Percentiles rank a stretch among this genome's conserved stretches.
Evolutionary conservation across 306 rosid genomes (phyloP).

Genomic region (Ormosia emarginata): DNA sequence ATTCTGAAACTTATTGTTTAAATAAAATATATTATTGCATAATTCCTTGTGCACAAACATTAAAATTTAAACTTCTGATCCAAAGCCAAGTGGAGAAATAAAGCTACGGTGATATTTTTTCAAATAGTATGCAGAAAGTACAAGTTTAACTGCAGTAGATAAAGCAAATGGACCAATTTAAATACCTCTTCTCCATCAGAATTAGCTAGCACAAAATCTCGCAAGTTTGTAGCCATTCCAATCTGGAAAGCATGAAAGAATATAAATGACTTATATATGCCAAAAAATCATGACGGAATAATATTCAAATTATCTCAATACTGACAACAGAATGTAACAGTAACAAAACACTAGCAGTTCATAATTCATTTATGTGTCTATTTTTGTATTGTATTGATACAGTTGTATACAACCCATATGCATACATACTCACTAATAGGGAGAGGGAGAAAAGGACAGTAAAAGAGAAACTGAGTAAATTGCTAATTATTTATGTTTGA

Average conservation of each 20-base stretch:
- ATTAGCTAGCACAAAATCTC: constrained; percentile 70
- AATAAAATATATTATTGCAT: not conserved
- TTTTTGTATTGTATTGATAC: constrained; percentile 2
- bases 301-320: not conserved
- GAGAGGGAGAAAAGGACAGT: too few relatives aligned
- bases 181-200: constrained; percentile 79
- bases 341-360: not conserved
- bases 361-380: not conserved
- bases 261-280: not conserved
- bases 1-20: not conserved
- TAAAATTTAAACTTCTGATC: not conserved
- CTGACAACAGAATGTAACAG: not conserved
- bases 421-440: too few relatives aligned
- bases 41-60: not conserved
- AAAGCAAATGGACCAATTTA: constrained; percentile 11
- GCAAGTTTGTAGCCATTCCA: constrained; percentile 93
- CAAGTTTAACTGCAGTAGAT: constrained; percentile 2
- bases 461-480: not conserved
- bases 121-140: constrained; percentile 15
- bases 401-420: not conserved
- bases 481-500: not conserved
- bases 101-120: not conserved
- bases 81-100: not conserved
- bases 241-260: constrained; percentile 46
- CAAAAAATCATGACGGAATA: not conserved